phyloP scores from a whole-genome alignment of 192 early-diverging fungal genomes.

The Backusella morwellensis region DNA sequence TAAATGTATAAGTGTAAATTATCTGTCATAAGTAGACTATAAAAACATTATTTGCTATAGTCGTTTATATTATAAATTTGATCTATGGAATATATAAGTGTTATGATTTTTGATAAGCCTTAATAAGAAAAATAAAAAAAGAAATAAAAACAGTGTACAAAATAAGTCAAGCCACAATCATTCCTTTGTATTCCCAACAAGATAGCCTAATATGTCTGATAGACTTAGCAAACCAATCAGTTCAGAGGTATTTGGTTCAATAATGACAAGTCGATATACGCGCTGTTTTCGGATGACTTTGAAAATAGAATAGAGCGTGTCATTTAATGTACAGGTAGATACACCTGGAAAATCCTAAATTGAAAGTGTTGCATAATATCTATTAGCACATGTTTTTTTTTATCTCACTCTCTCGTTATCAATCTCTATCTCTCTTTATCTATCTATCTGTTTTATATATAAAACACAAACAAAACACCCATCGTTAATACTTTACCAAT shows the following conservation, averaged over 20 bases:
- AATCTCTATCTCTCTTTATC: not conserved
- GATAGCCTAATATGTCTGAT: constrained; percentile 73
- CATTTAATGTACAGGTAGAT: constrained; percentile 80
- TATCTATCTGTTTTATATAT: not conserved
- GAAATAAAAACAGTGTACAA: not conserved
- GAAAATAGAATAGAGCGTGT: constrained; percentile 85
- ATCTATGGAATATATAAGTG: not conserved
- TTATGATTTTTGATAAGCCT: not conserved
- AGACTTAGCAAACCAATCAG: constrained; percentile 79
- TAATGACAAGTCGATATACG: constrained; percentile 87
- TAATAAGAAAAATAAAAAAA: not conserved
- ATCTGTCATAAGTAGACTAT: not conserved
- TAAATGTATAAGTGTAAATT: too few species aligned
- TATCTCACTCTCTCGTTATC: not conserved
- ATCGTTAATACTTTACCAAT: constrained; percentile 44
- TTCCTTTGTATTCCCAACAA: constrained; percentile 30
- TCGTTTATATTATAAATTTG: not conserved
- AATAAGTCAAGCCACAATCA: not conserved
- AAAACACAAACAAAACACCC: not conserved
- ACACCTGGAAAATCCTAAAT: constrained; percentile 85
- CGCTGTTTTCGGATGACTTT: constrained; percentile 81
- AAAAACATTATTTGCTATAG: not conserved
- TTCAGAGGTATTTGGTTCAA: constrained; percentile 69
- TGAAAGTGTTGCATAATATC: not conserved
- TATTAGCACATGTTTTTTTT: not conserved